Base-by-base conservation (phyloP, 106 monocot species). In the Dendrobium catenatum region DNA sequence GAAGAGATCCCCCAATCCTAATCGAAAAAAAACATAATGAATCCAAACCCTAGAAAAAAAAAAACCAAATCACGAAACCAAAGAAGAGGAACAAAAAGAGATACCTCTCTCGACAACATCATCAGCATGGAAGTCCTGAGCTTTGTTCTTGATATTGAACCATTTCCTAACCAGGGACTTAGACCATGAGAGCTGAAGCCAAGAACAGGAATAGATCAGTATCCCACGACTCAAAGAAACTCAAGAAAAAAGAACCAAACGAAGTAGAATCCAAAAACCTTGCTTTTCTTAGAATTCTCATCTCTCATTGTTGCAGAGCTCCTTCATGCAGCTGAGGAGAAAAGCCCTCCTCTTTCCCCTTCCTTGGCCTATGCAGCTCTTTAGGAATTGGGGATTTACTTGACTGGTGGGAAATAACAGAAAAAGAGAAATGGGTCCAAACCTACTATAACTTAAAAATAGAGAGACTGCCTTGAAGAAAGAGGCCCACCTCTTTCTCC, bases 101-200 rank as follows among this genome's bases (percentile, higher is more conserved):
- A n/a, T 58, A 97, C 96, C 96, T 92, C 82, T 83, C 11, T 80
- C 85, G 77, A 80, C 84, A 80, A 76, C 87, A 68, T 85, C 85
- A 91, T 97, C 94, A 61, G 92, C 89, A 81, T 94, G 92, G 72
- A 94, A 94, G 77, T 97, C 92, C 84, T 91, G 89, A 16, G 90
- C 84, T 88, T 94, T 97, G 87, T 81, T 92, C 88, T 92, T 97
- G 86, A 94, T 90, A 83, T 94, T 97, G 92, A 97, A 97, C 97
- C 94, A 97, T 85, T 92, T 97, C 77, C 86, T 90, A 22, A 94
- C 97, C 79, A 96, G 80, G 70, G 79, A 86, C 88, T 92, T 97
- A 17, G 97, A 92, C 97, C 97, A 97, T 75, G 97, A 97, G 6
- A 97, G 88, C 97, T 97, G 31, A 46, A 33, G 41, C n/a, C 37